These are phyloP conservation scores for Aspergillus quadrilineatus DNA, from an alignment of 2,329 filamentous ascomycete genomes.

Conservation along the genomic window DNA sequence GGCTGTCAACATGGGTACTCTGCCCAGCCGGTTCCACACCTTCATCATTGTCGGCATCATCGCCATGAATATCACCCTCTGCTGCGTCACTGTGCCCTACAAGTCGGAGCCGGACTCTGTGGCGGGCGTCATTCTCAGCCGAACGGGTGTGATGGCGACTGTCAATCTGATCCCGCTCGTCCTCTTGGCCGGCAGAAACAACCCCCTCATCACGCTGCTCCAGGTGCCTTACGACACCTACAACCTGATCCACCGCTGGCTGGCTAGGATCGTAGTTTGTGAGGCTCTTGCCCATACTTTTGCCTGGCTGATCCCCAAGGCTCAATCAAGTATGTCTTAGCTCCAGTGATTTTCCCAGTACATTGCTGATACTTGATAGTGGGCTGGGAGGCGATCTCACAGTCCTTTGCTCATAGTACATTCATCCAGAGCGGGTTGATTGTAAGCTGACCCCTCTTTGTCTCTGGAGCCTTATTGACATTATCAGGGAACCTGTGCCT, in stretches of 20 bases:
- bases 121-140: conserved; percentile 44
- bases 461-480: conserved; percentile 10
- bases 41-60: conserved; percentile 43
- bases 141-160: conserved; percentile 43
- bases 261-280: conserved; percentile 68
- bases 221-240: conserved; percentile 46
- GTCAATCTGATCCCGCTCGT: conserved; percentile 47
- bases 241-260: conserved; percentile 72
- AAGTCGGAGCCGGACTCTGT: conserved; percentile 31
- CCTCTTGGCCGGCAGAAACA: conserved; percentile 44
- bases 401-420: conserved; percentile 29
- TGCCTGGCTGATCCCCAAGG: conserved; percentile 72
- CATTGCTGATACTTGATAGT: conserved; percentile 25
- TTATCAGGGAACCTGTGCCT: conserved; percentile 48
- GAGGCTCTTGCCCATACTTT: conserved; percentile 69
- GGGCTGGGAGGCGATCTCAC: conserved; percentile 38
- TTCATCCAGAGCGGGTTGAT: conserved; percentile 47
- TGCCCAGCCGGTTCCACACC: conserved; percentile 49
- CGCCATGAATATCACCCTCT: conserved; percentile 50
- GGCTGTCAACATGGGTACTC: conserved; percentile 46
- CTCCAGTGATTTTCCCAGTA: neutral
- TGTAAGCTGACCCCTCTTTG: conserved; percentile 30
- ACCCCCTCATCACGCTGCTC: conserved; percentile 44
- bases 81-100: conserved; percentile 49
- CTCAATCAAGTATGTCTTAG: conserved; percentile 35